Evolutionary conservation across 495 filamentous ascomycete genomes (phyloP), one percentile per base, ranked within the genome.

Genomic region (Evansstolkia leycettana): DNA sequence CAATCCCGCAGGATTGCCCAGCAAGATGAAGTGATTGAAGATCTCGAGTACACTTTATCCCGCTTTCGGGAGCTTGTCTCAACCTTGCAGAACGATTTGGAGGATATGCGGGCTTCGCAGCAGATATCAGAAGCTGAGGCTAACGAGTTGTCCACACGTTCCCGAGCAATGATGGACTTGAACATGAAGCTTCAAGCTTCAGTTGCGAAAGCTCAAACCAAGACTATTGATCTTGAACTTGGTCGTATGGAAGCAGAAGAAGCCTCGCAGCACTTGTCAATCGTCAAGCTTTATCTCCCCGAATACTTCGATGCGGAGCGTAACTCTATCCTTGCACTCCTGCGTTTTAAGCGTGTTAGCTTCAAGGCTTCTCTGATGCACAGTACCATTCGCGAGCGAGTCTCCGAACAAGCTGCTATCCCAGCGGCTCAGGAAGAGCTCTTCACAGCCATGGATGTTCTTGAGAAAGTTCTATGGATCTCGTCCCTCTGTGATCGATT

Each of bases 101-200:
- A 90, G 46, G 86, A 96, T 43, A 87, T 94, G 74, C 74, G 81
- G 32, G 82, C 87, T 9, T 87, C 84, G 20, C 83, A 89, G 37
- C 83, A 90, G 40, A 80, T 96, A 30, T 86, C 87, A 0, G 92
- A 98, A 50, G 78, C 80, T 3, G 89, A 96, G 51, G 82, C 87
- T 5, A 84, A 85, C 45, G 82, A 95, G 42, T 70, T 95, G 14
- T 82, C 74, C 26, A 79, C 70, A 38, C 80, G 85, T 19, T 93
- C 88, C 23, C 73, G 85, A 34, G 84, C 85, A 14, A 93, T 96
- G 84, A 78, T 92, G 72, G 87, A 98, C 54, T 69, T 98, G 28
- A 96, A 94, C 56, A 72, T 88, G 73, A 88, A 90, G 47, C 73
- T 98, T 23, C 88, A 93, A 46, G 70, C 78, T 25, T 89, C 87